These are phyloP conservation scores for Bacidia rubella DNA, from an alignment of 495 filamentous ascomycete species.

Conservation along the genomic window DNA sequence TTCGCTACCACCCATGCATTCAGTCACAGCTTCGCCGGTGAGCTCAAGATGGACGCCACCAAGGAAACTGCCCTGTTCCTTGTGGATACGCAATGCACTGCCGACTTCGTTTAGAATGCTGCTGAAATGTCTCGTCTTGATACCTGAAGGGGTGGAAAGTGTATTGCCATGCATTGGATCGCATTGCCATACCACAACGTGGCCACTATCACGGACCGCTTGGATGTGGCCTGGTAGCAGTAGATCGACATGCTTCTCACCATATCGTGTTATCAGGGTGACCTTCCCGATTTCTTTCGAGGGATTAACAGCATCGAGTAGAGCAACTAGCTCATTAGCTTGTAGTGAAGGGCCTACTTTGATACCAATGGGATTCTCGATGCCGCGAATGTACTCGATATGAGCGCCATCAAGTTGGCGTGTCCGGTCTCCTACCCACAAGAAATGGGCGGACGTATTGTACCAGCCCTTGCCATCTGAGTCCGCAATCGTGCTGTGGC, in stretches of 20 bases:
- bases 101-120: conserved; percentile 76
- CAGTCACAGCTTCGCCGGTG: conserved; percentile 90
- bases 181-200: conserved; percentile 89
- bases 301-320: conserved; percentile 80
- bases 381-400: conserved; percentile 92
- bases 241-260: conserved; percentile 52
- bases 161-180: conserved; percentile 92
- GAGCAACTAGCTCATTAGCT: conserved; percentile 51
- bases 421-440: conserved; percentile 97
- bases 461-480: conserved; percentile 43
- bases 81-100: conserved; percentile 69
- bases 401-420: conserved; percentile 84
- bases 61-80: conserved; percentile 65
- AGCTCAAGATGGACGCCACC: conserved; percentile 92
- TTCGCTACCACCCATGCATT: conserved; percentile 86
- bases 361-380: conserved; percentile 89
- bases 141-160: conserved; percentile 43
- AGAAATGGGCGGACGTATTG: conserved; percentile 89
- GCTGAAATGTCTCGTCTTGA: conserved; percentile 82
- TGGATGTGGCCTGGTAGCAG: conserved; percentile 73
- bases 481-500: not conserved
- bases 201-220: conserved; percentile 54
- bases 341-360: conserved; percentile 85
- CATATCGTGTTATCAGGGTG: conserved; percentile 91
- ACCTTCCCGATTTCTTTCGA: conserved; percentile 71